Evolutionary conservation across 495 filamentous ascomycete species (phyloP).

Genomic region (Penicillium ucsense): DNA sequence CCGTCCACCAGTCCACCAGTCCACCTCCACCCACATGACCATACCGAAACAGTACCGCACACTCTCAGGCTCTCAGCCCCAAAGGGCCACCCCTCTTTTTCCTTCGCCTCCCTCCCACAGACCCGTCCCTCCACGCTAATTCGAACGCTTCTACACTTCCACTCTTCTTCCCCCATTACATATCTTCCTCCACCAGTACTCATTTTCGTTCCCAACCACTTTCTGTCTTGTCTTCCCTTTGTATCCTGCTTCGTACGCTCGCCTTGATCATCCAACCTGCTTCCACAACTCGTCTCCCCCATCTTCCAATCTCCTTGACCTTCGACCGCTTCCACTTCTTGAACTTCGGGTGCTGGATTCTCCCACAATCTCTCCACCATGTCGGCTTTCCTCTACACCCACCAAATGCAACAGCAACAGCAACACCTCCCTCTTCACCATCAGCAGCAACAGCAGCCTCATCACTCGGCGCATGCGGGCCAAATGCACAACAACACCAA

Average conservation of each 20-base stretch:
- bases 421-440: conserved; percentile 43
- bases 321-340: neutral
- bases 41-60: neutral
- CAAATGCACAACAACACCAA: conserved; percentile 47
- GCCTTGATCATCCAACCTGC: conserved; percentile 14
- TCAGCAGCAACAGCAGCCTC: conserved; percentile 48
- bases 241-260: conserved; percentile 17
- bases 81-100: conserved; percentile 19
- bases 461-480: conserved; percentile 39
- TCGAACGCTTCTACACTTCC: conserved; percentile 7
- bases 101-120: conserved; percentile 16
- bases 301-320: conserved; percentile 10
- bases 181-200: conserved; percentile 15
- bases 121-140: conserved; percentile 3
- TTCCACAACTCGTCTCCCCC: conserved; percentile 21
- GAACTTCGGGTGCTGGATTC: conserved; percentile 11
- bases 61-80: conserved; percentile 8
- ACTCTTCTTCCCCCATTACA: conserved; percentile 14
- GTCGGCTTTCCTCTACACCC: conserved; percentile 65
- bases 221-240: conserved; percentile 5
- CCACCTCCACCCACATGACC: conserved; percentile 3
- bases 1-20: no score
- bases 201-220: conserved; percentile 17
- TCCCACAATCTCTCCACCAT: conserved; percentile 38
- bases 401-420: conserved; percentile 43